A percentile compares a stretch with the other conserved stretches of the same genome.
Evolutionary conservation across 495 filamentous ascomycete genomes (phyloP).

Genomic region (Xylaria longipes): DNA sequence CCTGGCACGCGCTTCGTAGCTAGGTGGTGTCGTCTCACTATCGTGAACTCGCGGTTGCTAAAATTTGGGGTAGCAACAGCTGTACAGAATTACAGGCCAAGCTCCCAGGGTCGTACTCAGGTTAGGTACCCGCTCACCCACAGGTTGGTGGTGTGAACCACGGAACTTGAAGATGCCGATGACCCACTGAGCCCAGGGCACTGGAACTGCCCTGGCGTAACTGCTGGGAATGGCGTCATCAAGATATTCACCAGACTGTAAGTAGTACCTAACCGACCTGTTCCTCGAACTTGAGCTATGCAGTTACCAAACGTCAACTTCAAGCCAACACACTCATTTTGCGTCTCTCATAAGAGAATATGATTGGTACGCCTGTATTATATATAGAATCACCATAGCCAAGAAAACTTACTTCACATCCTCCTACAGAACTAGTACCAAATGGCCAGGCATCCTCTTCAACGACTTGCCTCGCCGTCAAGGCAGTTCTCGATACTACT

Average conservation of each 20-base stretch:
- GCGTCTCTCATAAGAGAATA: not conserved
- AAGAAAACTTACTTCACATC: not conserved
- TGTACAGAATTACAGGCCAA: not conserved
- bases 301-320: not conserved
- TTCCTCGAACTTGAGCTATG: not conserved
- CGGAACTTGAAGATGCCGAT: constrained; percentile 15
- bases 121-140: not conserved
- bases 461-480: constrained; percentile 73
- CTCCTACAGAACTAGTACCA: not conserved
- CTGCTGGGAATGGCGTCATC: constrained; percentile 15
- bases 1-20: not conserved
- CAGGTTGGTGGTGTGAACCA: not conserved
- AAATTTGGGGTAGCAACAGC: constrained; percentile 9
- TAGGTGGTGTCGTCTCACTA: not conserved
- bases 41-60: not conserved
- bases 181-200: not conserved
- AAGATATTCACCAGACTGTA: not conserved
- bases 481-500: constrained; percentile 70
- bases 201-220: not conserved
- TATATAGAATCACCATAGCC: not conserved
- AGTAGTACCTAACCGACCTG: not conserved
- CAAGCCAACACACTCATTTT: not conserved
- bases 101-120: not conserved
- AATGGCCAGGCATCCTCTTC: constrained; percentile 67
- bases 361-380: not conserved